These are phyloP conservation scores for Rhizopus stolonifer DNA, from an alignment of 371 early-diverging fungal genomes.

Conservation along the genomic window DNA sequence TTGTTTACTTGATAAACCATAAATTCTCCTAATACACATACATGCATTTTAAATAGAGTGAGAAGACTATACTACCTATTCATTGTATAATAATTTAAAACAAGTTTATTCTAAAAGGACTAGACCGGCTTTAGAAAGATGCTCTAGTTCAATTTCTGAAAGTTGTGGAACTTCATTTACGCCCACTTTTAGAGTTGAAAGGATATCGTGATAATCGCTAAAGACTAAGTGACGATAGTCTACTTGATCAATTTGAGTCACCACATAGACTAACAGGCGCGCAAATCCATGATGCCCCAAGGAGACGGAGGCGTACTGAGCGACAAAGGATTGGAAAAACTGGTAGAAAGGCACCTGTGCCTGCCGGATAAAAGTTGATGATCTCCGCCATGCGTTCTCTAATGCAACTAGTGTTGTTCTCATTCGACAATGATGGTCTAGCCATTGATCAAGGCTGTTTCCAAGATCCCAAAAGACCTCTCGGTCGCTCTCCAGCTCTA, in stretches of 20 bases:
- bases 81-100: background rate
- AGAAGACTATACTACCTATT: background rate
- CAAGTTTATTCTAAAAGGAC: conserved; percentile 12
- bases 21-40: conserved; percentile 9
- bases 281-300: conserved; percentile 44
- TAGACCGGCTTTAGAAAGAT: conserved; percentile 15
- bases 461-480: conserved; percentile 56
- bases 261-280: conserved; percentile 45
- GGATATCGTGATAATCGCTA: conserved; percentile 37
- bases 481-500: conserved; percentile 34
- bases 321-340: conserved; percentile 62
- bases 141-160: background rate
- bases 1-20: no score
- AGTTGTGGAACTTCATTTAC: conserved; percentile 18
- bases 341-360: conserved; percentile 52
- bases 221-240: conserved; percentile 53
- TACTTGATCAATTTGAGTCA: conserved; percentile 41
- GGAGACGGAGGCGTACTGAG: conserved; percentile 52
- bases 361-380: conserved; percentile 41
- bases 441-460: conserved; percentile 31
- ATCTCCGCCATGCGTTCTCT: conserved; percentile 45
- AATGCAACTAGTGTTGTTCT: conserved; percentile 24
- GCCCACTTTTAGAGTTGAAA: conserved; percentile 27
- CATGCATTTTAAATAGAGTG: background rate
- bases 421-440: conserved; percentile 34